phyloP scores from a whole-genome alignment of 768 basidiomycete genomes.

The Kwoniella newhampshirensis region DNA sequence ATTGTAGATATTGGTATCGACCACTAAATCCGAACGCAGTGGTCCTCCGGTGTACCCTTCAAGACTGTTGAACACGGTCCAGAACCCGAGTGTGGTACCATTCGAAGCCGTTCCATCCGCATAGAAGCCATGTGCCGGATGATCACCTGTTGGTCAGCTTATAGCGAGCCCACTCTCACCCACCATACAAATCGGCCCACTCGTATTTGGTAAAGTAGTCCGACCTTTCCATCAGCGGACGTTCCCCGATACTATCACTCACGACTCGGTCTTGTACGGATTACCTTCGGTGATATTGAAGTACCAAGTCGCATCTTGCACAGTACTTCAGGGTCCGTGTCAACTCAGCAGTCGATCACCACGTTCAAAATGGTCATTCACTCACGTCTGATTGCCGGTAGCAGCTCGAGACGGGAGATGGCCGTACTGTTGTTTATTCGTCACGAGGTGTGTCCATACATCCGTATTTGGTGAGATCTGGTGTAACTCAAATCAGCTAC shows the following conservation, averaged over 20 bases:
- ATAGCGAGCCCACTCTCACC: no score
- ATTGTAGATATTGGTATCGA: conserved; percentile 35
- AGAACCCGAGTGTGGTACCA: conserved; percentile 25
- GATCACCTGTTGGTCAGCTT: conserved; percentile 13
- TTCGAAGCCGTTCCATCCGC: conserved; percentile 29
- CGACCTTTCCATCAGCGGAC: conserved; percentile 9
- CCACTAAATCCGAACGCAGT: conserved; percentile 27
- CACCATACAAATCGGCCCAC: conserved; percentile 19
- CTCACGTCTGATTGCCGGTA: conserved; percentile 9
- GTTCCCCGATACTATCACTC: neutral
- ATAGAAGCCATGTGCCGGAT: conserved; percentile 34
- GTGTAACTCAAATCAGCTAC: neutral
- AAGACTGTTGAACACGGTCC: conserved; percentile 32
- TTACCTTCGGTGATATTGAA: conserved; percentile 7
- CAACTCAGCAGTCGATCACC: neutral
- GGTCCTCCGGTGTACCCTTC: conserved; percentile 37
- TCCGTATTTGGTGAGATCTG: conserved; percentile 23
- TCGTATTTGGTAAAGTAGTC: conserved; percentile 45
- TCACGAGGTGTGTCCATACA: conserved; percentile 34
- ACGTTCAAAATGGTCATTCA: no score
- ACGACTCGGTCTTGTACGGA: conserved; percentile 10
- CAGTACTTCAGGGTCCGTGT: conserved; percentile 1
- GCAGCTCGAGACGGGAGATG: conserved; percentile 24
- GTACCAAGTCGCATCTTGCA: conserved; percentile 44
- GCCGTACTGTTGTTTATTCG: conserved; percentile 25